Evolutionary conservation across 345 rosid genomes (phyloP).

Genomic region (Triadica sebifera): DNA sequence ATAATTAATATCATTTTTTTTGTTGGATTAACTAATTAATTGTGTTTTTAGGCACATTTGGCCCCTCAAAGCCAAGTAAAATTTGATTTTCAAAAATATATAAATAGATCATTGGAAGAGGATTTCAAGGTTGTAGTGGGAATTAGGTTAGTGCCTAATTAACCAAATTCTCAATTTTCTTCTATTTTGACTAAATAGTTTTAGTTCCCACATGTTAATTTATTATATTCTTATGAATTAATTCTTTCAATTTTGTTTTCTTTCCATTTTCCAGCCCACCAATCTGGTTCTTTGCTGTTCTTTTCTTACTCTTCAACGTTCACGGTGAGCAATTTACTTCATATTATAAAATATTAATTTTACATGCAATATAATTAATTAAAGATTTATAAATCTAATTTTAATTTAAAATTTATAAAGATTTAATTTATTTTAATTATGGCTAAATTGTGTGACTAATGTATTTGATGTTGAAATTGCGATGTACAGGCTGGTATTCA

Average conservation of each 20-base stretch:
- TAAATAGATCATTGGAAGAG: conserved; percentile 53
- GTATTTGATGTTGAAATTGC: background rate
- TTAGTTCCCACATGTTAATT: too few species aligned
- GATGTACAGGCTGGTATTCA: conserved; percentile 30
- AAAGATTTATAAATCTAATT: too few species aligned
- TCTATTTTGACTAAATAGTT: background rate
- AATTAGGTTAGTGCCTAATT: conserved; percentile 37
- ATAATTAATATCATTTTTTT: background rate
- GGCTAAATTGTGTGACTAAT: background rate
- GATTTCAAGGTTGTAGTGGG: conserved; percentile 58
- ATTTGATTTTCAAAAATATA: conserved; percentile 48
- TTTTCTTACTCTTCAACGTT: conserved; percentile 37
- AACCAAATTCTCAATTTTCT: background rate
- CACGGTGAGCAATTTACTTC: conserved; percentile 24
- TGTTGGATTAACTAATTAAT: background rate
- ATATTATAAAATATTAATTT: too few species aligned
- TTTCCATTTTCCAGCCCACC: conserved; percentile 26
- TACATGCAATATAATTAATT: too few species aligned
- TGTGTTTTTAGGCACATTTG: conserved; percentile 43
- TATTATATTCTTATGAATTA: too few species aligned
- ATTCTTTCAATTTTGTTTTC: background rate
- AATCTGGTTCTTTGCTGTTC: conserved; percentile 36
- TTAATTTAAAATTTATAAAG: too few species aligned
- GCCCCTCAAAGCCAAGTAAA: conserved; percentile 40
- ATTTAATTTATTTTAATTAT: background rate